Conservation (phyloP, 352 stramenopile species). For the Aphanomyces astaci region DNA sequence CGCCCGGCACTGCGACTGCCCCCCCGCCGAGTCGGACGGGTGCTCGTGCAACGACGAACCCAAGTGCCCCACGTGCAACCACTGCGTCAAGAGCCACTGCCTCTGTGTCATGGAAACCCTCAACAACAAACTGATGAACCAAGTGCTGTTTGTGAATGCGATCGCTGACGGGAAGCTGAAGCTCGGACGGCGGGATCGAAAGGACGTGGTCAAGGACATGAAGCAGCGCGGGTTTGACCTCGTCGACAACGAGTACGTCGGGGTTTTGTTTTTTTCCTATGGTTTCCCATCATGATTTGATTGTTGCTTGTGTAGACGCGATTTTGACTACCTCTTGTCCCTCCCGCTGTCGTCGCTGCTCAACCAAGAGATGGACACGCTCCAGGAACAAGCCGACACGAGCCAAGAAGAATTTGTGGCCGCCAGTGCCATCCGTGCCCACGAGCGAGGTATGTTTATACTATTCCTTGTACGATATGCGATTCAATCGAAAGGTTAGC, state of each 20-base stretch:
- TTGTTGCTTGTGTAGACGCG: neutral
- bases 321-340: conserved; percentile 12
- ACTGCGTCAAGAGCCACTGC: neutral
- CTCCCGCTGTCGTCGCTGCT: neutral
- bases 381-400: neutral
- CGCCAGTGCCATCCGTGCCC: neutral
- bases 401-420: conserved; percentile 9
- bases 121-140: neutral
- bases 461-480: too few species aligned
- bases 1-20: neutral
- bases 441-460: neutral
- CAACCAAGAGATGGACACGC: neutral
- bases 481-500: neutral
- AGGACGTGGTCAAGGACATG: conserved; percentile 10
- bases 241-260: neutral
- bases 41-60: neutral
- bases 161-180: neutral
- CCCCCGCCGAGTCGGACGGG: neutral
- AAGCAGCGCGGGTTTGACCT: neutral
- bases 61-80: neutral
- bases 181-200: neutral
- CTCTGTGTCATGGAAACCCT: neutral
- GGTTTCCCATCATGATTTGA: neutral
- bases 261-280: neutral
- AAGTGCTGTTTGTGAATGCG: conserved; percentile 5